Conservation (phyloP, 129 eudicot species). For the Arctium minus region DNA sequence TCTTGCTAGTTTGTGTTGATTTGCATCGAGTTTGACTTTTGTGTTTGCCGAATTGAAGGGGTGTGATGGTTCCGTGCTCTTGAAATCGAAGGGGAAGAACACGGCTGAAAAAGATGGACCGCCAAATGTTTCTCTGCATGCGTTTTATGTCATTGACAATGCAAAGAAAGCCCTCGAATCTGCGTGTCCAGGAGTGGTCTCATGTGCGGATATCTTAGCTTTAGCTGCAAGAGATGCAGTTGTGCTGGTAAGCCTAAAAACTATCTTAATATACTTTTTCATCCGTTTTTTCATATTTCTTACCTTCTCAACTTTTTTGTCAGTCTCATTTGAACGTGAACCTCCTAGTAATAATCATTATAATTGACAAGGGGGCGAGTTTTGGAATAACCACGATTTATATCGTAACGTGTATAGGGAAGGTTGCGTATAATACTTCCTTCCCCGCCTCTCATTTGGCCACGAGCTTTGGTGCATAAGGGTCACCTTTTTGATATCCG, state of each 20-base stretch:
- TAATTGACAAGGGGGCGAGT: too few species aligned
- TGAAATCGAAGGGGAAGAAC: slow-evolving; percentile 49
- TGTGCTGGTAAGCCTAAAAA: slow-evolving; percentile 45
- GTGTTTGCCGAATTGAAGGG: slow-evolving; percentile 34
- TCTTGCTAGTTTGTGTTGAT: not conserved
- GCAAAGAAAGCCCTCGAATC: slow-evolving; percentile 67
- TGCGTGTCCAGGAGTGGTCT: slow-evolving; percentile 70
- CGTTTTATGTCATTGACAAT: slow-evolving; percentile 61
- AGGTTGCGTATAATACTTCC: too few species aligned
- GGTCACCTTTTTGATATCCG: too few species aligned
- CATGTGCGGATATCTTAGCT: slow-evolving; percentile 84
- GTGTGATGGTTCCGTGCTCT: slow-evolving; percentile 78
- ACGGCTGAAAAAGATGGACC: slow-evolving; percentile 76
- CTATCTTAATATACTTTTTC: not conserved
- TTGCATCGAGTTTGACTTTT: not conserved
- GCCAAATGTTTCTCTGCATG: slow-evolving; percentile 66
- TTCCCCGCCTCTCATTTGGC: too few species aligned
- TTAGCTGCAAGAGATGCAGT: slow-evolving; percentile 80
- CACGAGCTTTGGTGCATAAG: too few species aligned
- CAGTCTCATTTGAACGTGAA: too few species aligned
- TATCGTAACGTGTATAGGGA: too few species aligned
- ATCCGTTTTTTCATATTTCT: not conserved
- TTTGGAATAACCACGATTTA: too few species aligned
- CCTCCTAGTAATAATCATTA: too few species aligned
- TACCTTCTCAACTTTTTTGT: not conserved